Evolutionary conservation across 2,329 filamentous ascomycete genomes (phyloP).

Genomic region (Epichloe brachyelytri): DNA sequence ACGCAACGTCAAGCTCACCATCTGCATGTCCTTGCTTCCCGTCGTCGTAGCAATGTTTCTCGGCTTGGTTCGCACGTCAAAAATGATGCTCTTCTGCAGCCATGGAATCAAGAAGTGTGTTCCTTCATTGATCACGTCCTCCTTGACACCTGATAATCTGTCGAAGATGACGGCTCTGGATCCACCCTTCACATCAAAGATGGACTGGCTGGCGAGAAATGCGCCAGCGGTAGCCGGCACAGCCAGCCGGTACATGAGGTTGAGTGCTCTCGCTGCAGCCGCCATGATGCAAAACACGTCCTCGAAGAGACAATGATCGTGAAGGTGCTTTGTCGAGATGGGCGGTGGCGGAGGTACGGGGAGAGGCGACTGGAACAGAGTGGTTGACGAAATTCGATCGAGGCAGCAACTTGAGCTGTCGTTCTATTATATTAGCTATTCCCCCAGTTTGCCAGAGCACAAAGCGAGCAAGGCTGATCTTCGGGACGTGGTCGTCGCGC

Average conservation of each 20-base stretch:
- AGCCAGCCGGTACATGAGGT: conserved; percentile 52
- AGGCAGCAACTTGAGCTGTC: neutral
- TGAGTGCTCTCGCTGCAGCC: conserved; percentile 44
- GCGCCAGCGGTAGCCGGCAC: conserved; percentile 60
- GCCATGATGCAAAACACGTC: conserved; percentile 25
- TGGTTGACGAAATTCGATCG: neutral
- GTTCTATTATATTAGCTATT: neutral
- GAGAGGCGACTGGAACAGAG: neutral
- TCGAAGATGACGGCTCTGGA: conserved; percentile 97
- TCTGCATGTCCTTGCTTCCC: conserved; percentile 97
- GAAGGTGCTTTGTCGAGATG: neutral
- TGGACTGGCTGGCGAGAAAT: conserved; percentile 58
- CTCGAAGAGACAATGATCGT: neutral
- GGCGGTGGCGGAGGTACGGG: neutral
- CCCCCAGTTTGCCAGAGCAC: neutral
- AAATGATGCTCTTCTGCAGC: conserved; percentile 88
- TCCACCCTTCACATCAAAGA: conserved; percentile 96
- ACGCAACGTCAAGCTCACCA: conserved; percentile 95
- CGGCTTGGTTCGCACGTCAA: conserved; percentile 94
- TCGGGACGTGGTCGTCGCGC: conserved; percentile 11
- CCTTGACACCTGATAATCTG: conserved; percentile 80
- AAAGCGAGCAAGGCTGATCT: conserved; percentile 9
- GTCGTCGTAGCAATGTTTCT: conserved; percentile 96
- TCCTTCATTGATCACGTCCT: conserved; percentile 84
- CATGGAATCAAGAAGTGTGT: conserved; percentile 94